Conservation (phyloP, 2,329 filamentous ascomycete genomes). For the Fusarium nanum region DNA sequence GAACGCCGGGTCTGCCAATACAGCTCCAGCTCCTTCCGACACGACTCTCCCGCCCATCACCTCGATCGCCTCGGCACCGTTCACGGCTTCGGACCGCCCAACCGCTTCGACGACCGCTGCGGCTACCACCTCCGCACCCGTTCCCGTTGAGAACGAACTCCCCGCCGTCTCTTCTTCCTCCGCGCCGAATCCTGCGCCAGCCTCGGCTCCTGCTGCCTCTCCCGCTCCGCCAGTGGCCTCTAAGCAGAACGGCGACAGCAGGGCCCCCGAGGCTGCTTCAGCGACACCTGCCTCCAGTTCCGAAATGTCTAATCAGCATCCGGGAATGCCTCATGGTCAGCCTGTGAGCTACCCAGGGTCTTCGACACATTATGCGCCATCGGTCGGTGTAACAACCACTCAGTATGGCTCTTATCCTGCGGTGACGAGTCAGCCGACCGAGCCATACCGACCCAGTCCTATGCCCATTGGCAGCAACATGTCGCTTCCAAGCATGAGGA, state of each 20-base stretch:
- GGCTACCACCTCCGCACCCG: slow-evolving; percentile 28
- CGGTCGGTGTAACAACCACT: slow-evolving; percentile 38
- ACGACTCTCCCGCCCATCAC: slow-evolving; percentile 33
- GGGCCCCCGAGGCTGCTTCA: slow-evolving; percentile 45
- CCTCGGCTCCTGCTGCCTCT: slow-evolving; percentile 35
- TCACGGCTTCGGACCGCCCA: slow-evolving; percentile 29
- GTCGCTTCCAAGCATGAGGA: slow-evolving; percentile 57
- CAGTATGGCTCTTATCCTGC: slow-evolving; percentile 51
- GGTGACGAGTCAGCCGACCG: slow-evolving; percentile 44
- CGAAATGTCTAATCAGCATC: slow-evolving; percentile 52
- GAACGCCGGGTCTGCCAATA: slow-evolving; percentile 19
- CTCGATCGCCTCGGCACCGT: slow-evolving; percentile 34
- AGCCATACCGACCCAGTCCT: slow-evolving; percentile 48
- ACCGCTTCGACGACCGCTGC: slow-evolving; percentile 36
- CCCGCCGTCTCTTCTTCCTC: slow-evolving; percentile 25
- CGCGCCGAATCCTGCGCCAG: slow-evolving; percentile 29
- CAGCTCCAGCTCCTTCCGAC: slow-evolving; percentile 29
- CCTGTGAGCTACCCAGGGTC: slow-evolving; percentile 47
- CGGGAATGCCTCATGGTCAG: slow-evolving; percentile 47
- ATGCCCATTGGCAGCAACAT: slow-evolving; percentile 48
- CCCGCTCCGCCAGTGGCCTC: slow-evolving; percentile 33
- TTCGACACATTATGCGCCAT: slow-evolving; percentile 42
- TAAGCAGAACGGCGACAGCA: slow-evolving; percentile 51
- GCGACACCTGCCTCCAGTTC: slow-evolving; percentile 36
- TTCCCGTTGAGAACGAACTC: slow-evolving; percentile 31